A percentile compares a stretch with the other conserved stretches of the same genome.
Evolutionary conservation across 2,329 filamentous ascomycete genomes (phyloP).

Genomic region (Fusarium staphyleae): DNA sequence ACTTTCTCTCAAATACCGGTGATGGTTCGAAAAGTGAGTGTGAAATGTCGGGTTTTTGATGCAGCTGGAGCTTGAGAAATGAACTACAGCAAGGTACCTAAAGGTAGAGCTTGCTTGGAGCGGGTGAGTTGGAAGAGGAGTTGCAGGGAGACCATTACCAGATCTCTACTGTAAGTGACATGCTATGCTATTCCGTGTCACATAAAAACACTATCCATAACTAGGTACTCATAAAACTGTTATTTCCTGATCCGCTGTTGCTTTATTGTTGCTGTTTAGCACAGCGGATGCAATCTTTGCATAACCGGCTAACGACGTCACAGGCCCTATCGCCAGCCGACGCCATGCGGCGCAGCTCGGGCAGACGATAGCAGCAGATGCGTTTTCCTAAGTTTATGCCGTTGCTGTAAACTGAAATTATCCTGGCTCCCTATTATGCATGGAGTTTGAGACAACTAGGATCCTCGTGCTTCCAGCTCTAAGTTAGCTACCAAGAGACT

Average conservation of each 20-base stretch:
- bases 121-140: neutral
- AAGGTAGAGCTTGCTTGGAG: too few relatives aligned
- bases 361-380: neutral
- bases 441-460: neutral
- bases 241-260: neutral
- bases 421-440: neutral
- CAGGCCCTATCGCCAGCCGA: neutral
- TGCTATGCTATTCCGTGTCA: neutral
- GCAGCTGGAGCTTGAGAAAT: too few relatives aligned
- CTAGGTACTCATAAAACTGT: neutral
- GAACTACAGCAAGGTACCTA: too few relatives aligned
- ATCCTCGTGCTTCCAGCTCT: too few relatives aligned
- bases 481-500: too few relatives aligned
- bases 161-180: constrained; percentile 4
- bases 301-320: constrained; percentile 1
- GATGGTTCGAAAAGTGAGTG: neutral
- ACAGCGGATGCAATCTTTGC: neutral
- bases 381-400: neutral
- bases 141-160: constrained; percentile 1
- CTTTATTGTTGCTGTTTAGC: neutral
- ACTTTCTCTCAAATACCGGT: neutral
- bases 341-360: constrained; percentile 3
- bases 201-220: neutral
- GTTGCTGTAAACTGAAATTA: too few relatives aligned
- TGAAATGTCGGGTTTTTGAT: too few relatives aligned